Evolutionary conservation across 345 rosid genomes (phyloP).

Genomic region (Trapa bicornis): DNA sequence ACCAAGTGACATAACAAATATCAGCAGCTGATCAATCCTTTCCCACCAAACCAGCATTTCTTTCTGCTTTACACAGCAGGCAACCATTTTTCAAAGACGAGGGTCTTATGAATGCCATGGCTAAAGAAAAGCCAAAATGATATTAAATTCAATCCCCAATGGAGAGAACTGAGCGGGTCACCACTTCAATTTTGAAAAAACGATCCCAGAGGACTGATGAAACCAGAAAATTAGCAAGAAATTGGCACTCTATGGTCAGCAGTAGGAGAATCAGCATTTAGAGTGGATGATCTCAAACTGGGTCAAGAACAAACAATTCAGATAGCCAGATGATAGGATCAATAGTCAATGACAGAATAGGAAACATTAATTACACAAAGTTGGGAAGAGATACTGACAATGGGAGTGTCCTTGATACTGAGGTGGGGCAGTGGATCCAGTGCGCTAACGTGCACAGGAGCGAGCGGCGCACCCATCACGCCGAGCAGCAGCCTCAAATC

Average conservation of each 20-base stretch:
- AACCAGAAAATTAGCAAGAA: background rate
- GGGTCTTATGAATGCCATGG: background rate
- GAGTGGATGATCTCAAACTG: no score
- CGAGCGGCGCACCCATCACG: conserved; percentile 40
- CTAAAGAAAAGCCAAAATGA: no score
- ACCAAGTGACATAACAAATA: background rate
- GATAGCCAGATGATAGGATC: no score
- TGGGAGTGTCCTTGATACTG: conserved; percentile 48
- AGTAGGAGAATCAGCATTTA: no score
- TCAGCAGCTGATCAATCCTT: background rate
- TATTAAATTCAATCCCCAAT: no score
- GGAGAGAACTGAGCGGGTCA: no score
- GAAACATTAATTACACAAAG: conserved; percentile 48
- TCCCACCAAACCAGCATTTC: background rate
- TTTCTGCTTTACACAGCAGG: background rate
- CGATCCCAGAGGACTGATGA: background rate
- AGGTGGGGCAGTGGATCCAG: conserved; percentile 40
- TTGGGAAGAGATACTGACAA: conserved; percentile 33
- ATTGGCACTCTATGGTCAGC: no score
- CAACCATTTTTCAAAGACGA: background rate
- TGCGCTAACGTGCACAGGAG: conserved; percentile 34
- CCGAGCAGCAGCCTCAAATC: conserved; percentile 37
- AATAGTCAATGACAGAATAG: conserved; percentile 25
- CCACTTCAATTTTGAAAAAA: no score
- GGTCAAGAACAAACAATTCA: no score